Evolutionary conservation across 140 eudicot species (phyloP).

Genomic region (Eryngium alpinum): DNA sequence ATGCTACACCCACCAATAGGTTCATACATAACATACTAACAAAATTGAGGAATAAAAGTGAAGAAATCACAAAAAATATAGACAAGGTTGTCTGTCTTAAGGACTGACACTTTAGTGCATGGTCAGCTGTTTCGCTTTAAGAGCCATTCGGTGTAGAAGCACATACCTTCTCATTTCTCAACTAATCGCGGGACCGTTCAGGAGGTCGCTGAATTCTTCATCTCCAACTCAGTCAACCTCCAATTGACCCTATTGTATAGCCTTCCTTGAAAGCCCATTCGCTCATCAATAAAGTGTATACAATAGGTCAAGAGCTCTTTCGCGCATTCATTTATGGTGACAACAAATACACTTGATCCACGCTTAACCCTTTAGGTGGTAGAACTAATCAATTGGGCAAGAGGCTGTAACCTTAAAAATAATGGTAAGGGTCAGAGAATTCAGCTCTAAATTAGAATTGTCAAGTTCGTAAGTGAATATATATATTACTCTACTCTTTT

Average conservation of each 20-base stretch:
- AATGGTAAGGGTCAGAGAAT: background rate
- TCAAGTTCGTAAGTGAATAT: too few species aligned
- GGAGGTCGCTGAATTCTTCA: background rate
- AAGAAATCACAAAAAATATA: too few species aligned
- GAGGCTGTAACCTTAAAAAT: background rate
- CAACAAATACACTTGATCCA: background rate
- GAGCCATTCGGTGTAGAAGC: too few species aligned
- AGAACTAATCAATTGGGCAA: constrained; percentile 1
- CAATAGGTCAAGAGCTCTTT: background rate
- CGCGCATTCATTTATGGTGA: background rate
- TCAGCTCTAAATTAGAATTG: too few species aligned
- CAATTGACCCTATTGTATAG: background rate
- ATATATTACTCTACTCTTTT: too few species aligned
- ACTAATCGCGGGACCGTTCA: background rate
- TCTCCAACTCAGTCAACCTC: background rate
- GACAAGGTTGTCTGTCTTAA: too few species aligned
- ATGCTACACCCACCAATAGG: too few species aligned
- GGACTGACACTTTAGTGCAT: too few species aligned
- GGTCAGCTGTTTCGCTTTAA: too few species aligned
- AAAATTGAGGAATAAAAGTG: too few species aligned
- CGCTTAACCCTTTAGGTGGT: background rate
- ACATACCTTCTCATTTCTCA: too few species aligned
- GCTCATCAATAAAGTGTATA: background rate
- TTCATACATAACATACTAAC: too few species aligned
- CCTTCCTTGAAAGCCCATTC: background rate